Base-by-base conservation (phyloP, 176 grass and related monocot genomes). In the Areca catechu region DNA sequence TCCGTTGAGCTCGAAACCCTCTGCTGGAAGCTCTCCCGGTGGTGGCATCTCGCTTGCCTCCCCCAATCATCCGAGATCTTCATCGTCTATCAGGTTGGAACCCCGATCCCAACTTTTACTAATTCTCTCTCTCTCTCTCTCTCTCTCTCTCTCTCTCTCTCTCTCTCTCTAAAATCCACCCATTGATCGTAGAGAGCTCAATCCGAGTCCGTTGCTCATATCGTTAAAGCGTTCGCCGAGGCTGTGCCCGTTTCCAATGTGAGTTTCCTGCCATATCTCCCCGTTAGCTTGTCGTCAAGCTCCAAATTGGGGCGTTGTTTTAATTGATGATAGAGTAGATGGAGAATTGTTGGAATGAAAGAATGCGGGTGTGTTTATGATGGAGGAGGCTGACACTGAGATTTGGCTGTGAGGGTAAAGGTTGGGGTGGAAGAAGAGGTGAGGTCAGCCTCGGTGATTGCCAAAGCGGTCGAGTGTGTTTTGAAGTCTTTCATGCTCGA, bases 11-110 rank as follows among this genome's bases (percentile, higher is more conserved):
- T 95, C 67, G 86, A 89, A 6, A 74, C 65, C 20, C 74, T 95
- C 69, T 95, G 82, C 70, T 84, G 90, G 76, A 84, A 76, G 82
- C 56, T 89, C 29, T 84, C 79, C 53, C 74, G 86, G 53, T 73
- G 65, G 63, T 79, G 67, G 73, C 59, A 74, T 48, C 66, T 89
- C 58, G 79, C 90, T 17, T 95, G 86, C 71, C 67, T 89, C 60
- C 28, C 52, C 29, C 82, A 86, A 51, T 16, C 76, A 21, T 25
- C 71, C 19, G 69, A 83, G 71, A 65, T 48, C 47, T 73, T 90
- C 78, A 0, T 95, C 18, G 69, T 95, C 56, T 86, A 83, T 64
- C 79, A 80, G 85, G 82, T 95, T 1, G 34, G 34, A 14, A 43
- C 14, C 34, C 53, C 14, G 63, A 29, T 64, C 51, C 29, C 50